phyloP scores from a whole-genome alignment of 257 asterid genomes.

The Petrea volubilis region DNA sequence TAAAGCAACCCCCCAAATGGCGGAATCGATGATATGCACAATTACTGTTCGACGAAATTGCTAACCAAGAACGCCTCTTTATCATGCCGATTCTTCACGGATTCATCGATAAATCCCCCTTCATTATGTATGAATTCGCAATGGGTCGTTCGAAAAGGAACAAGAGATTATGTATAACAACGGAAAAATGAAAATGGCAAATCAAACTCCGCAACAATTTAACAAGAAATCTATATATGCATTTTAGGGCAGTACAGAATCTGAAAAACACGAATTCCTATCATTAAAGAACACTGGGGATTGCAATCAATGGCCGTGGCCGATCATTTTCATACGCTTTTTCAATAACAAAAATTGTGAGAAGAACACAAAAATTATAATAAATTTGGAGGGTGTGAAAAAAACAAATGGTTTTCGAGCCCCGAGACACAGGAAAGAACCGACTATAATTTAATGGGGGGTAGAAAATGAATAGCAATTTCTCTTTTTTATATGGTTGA shows the following conservation, averaged over 20 bases:
- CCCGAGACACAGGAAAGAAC: not conserved
- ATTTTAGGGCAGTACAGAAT: not conserved
- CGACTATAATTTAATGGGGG: constrained; percentile 6
- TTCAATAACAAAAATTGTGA: not conserved
- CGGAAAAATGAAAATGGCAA: constrained; percentile 3
- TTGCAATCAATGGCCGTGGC: constrained; percentile 14
- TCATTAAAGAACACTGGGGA: not conserved
- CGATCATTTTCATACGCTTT: constrained; percentile 9
- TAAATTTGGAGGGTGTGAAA: not conserved
- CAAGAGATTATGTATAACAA: not conserved
- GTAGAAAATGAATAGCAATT: not conserved
- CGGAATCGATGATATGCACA: constrained; percentile 22
- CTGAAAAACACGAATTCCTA: constrained; percentile 13
- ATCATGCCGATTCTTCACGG: constrained; percentile 52
- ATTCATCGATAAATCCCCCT: constrained; percentile 12
- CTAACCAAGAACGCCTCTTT: constrained; percentile 35
- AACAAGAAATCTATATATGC: not conserved
- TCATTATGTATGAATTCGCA: not conserved
- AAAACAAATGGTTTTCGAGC: not conserved
- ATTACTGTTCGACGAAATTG: constrained; percentile 21
- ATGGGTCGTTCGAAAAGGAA: not conserved
- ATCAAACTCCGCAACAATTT: not conserved
- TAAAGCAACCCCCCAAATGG: constrained; percentile 29
- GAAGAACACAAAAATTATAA: too few species aligned
- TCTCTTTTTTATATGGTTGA: not conserved